A percentile compares a stretch with the other conserved stretches of the same genome.
Evolutionary conservation across 2,329 filamentous ascomycete genomes (phyloP).

Genomic region (Xylariaceae sp.): DNA sequence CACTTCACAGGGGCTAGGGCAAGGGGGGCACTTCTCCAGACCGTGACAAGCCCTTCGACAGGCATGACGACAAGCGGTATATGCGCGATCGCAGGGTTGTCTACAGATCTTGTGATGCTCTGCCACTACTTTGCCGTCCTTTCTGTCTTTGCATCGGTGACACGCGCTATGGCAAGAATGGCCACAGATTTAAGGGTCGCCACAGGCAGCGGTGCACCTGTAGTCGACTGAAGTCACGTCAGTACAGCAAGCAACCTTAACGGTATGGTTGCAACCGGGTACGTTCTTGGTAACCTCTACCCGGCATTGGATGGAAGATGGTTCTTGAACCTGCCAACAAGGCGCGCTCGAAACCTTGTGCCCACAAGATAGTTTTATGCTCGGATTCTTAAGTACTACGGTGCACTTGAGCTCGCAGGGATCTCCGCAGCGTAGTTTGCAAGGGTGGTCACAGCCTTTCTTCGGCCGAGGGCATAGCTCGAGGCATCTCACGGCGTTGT

Average conservation of each 20-base stretch:
- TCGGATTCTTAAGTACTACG: constrained; percentile 40
- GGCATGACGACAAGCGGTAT: constrained; percentile 61
- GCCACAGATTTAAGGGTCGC: constrained; percentile 57
- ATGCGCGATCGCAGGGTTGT: constrained; percentile 56
- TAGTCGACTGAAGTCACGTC: constrained; percentile 52
- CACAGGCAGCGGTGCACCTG: constrained; percentile 58
- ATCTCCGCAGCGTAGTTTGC: constrained; percentile 52
- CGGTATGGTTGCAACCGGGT: constrained; percentile 61
- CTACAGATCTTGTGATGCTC: constrained; percentile 56
- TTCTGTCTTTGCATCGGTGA: constrained; percentile 51
- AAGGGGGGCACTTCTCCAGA: constrained; percentile 54
- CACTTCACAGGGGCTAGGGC: constrained; percentile 58
- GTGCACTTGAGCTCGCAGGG: constrained; percentile 48
- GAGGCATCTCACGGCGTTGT: constrained; percentile 54
- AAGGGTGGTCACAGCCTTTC: constrained; percentile 53
- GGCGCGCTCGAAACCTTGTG: constrained; percentile 44
- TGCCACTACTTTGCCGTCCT: constrained; percentile 39
- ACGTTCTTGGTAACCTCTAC: constrained; percentile 54
- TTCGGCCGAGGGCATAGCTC: constrained; percentile 52
- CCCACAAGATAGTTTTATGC: constrained; percentile 50
- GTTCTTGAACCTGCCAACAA: constrained; percentile 54
- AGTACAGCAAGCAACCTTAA: constrained; percentile 56
- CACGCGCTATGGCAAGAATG: constrained; percentile 62
- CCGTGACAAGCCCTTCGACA: constrained; percentile 62
- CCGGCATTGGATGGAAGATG: constrained; percentile 55